These are phyloP conservation scores for Achlya hypogyna DNA, from an alignment of 352 stramenopile genomes.

Conservation along the genomic window DNA sequence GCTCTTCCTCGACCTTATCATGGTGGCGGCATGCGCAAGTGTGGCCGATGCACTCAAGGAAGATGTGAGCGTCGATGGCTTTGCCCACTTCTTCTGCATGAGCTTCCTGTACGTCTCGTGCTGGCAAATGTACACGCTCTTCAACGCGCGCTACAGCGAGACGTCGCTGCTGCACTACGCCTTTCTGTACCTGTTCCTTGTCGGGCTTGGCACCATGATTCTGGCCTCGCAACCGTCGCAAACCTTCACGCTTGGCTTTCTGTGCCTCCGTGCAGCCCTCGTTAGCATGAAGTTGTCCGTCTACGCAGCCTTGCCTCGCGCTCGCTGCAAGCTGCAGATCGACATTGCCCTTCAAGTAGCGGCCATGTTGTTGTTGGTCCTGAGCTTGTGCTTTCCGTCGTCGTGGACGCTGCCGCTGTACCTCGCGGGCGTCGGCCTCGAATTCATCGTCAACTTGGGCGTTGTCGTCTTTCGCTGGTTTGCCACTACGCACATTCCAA, in stretches of 20 bases:
- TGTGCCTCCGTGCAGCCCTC: not conserved
- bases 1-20: constrained; percentile 20
- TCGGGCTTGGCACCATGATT: constrained; percentile 12
- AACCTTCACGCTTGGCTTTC: constrained; percentile 11
- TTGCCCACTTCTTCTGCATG: not conserved
- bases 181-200: constrained; percentile 15
- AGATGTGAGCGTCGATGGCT: constrained; percentile 1
- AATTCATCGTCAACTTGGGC: not conserved
- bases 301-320: not conserved
- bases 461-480: not conserved
- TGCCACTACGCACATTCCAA: not conserved
- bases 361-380: not conserved
- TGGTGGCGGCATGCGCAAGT: constrained; percentile 12
- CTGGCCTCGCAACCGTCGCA: not conserved
- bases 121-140: constrained; percentile 12
- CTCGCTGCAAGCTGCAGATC: not conserved
- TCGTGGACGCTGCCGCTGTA: constrained; percentile 4
- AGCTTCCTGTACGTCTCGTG: not conserved
- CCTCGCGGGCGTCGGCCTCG: not conserved
- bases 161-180: constrained; percentile 17
- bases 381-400: not conserved
- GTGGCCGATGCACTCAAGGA: constrained; percentile 10
- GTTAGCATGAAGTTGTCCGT: constrained; percentile 6
- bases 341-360: not conserved
- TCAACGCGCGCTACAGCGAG: constrained; percentile 17